phyloP scores from a whole-genome alignment of 1,139 yeast genomes.

The Hyphopichia buzzinii region DNA sequence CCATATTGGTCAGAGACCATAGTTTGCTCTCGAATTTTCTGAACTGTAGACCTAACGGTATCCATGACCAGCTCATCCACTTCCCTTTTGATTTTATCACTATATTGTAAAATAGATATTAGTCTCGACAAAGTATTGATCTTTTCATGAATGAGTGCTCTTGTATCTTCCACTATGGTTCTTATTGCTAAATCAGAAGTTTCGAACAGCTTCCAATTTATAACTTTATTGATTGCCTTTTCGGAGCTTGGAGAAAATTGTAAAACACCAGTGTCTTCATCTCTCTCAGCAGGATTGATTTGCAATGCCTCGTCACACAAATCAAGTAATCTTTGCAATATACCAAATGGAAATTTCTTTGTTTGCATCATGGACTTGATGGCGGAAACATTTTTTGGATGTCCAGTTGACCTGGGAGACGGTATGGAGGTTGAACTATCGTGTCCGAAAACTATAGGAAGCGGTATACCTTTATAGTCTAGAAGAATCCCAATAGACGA shows the following conservation, averaged over 20 bases:
- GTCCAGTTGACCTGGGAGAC: conserved; percentile 22
- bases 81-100: conserved; percentile 78
- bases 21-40: conserved; percentile 46
- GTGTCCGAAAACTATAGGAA: conserved; percentile 33
- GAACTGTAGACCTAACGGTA: conserved; percentile 65
- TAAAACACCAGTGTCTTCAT: conserved; percentile 23
- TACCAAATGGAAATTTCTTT: conserved; percentile 61
- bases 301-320: conserved; percentile 74
- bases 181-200: conserved; percentile 66
- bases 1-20: conserved; percentile 16
- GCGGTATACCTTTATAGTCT: conserved; percentile 62
- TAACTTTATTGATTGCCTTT: conserved; percentile 55
- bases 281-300: conserved; percentile 59
- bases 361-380: conserved; percentile 26
- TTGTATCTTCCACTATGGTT: conserved; percentile 67
- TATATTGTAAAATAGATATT: conserved; percentile 73
- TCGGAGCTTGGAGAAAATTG: conserved; percentile 72
- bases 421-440: conserved; percentile 1
- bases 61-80: conserved; percentile 70
- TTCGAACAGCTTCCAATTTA: conserved; percentile 53
- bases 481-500: conserved; percentile 14
- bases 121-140: conserved; percentile 73
- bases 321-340: conserved; percentile 61
- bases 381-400: conserved; percentile 28
- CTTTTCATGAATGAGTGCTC: conserved; percentile 58